phyloP scores from a whole-genome alignment of 2,329 filamentous ascomycete genomes.

The Pseudogymnoascus sp. region DNA sequence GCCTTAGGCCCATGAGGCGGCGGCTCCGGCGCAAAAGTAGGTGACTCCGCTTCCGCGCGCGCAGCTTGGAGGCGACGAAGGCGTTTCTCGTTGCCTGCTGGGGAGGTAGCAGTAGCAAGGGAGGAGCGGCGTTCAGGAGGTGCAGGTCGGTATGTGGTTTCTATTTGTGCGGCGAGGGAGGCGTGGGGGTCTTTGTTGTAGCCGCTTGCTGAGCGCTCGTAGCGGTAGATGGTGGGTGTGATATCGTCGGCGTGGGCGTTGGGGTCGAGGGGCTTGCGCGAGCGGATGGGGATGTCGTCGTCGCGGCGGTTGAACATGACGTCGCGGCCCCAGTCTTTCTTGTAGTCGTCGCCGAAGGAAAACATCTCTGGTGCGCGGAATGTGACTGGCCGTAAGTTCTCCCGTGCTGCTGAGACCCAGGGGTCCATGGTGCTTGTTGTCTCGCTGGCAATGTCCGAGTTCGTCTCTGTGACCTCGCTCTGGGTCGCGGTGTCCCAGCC shows the following conservation, averaged over 20 bases:
- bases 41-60: neutral
- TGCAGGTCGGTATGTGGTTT: conserved; percentile 15
- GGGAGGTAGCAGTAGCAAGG: conserved; percentile 17
- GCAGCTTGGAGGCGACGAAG: neutral
- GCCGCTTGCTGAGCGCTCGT: neutral
- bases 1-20: neutral
- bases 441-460: conserved; percentile 14
- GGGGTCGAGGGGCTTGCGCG: conserved; percentile 15
- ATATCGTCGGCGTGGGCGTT: conserved; percentile 11
- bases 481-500: conserved; percentile 29
- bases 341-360: conserved; percentile 13
- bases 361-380: conserved; percentile 12
- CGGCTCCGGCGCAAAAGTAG: neutral
- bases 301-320: conserved; percentile 20
- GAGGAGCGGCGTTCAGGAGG: conserved; percentile 25
- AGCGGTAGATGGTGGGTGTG: conserved; percentile 14
- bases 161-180: conserved; percentile 15
- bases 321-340: conserved; percentile 22
- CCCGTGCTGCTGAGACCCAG: conserved; percentile 4
- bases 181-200: neutral
- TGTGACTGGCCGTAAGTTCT: conserved; percentile 15
- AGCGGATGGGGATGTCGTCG: conserved; percentile 16
- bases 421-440: conserved; percentile 18
- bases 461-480: conserved; percentile 23
- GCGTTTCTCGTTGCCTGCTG: conserved; percentile 2